A percentile compares a stretch with the other conserved stretches of the same genome.
Evolutionary conservation across 805 yeast genomes (phyloP).

Genomic region (Barnettozyma sp.): DNA sequence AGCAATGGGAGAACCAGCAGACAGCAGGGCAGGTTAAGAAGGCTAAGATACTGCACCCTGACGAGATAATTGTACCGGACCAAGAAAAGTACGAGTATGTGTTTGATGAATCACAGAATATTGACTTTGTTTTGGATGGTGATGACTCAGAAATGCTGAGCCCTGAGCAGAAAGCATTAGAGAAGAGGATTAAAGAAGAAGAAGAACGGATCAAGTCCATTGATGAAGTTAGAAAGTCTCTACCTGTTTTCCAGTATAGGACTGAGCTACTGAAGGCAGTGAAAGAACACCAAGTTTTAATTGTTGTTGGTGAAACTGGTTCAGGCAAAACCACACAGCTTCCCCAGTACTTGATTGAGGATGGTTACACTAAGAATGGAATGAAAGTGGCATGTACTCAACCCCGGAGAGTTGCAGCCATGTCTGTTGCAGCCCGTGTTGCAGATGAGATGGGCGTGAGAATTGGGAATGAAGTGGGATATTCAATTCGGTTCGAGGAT

Average conservation of each 20-base stretch:
- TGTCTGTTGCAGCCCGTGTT: constrained; percentile 82
- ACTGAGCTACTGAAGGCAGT: constrained; percentile 55
- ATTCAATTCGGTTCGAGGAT: constrained; percentile 83
- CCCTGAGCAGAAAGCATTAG: constrained; percentile 30
- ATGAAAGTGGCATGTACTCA: constrained; percentile 82
- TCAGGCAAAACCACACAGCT: constrained; percentile 94
- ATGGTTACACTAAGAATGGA: constrained; percentile 58
- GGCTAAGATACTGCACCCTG: constrained; percentile 28
- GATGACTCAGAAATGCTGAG: constrained; percentile 19
- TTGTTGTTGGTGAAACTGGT: constrained; percentile 84
- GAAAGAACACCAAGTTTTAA: constrained; percentile 54
- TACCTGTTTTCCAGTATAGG: constrained; percentile 70
- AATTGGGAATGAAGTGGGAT: constrained; percentile 89
- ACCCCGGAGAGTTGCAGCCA: constrained; percentile 94
- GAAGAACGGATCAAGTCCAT: constrained; percentile 28
- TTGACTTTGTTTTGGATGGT: constrained; percentile 42
- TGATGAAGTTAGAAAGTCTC: constrained; percentile 45
- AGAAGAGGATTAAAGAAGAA: constrained; percentile 27
- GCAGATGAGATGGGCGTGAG: constrained; percentile 78
- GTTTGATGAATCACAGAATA: constrained; percentile 59
- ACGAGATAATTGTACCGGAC: constrained; percentile 36
- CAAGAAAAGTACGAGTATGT: constrained; percentile 64
- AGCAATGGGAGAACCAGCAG: constrained; percentile 22
- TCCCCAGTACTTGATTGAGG: constrained; percentile 81
- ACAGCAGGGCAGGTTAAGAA: constrained; percentile 12